Evolutionary conservation across 2,329 filamentous ascomycete genomes (phyloP), one percentile per base, ranked within the genome.

Genomic region (Aureobasidium leucospermi): DNA sequence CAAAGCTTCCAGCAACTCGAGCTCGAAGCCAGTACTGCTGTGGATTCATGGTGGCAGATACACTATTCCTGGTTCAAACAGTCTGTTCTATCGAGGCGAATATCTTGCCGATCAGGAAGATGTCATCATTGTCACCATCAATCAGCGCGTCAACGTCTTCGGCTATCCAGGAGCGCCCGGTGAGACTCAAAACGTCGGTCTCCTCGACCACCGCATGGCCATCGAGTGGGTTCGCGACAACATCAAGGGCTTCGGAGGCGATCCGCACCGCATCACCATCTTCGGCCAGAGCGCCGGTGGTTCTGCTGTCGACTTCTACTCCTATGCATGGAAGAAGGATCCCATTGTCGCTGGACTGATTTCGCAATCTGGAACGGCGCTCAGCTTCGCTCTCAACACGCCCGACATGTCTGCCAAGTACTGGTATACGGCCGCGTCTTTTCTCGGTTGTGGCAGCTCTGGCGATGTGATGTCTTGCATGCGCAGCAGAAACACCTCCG

Each of bases 301-400:
- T 23, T 6, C 28, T 31, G 43, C 28, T 3, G 16, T 32, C 7
- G 43, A 46, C 9, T 31, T 46, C 59, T 73, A 68, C 59, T 59
- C 63, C 2, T 72, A 71, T 39, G 69, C 71, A 3, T 76, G 71
- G 60, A 58, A 62, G 0, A 61, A 70, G 1, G 65, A 75, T 23
- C 73, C 75, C 1, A 70, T 76, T 34, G 68, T 75, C 7, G 64
- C 60, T 6, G 74, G 73, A 7, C 52, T 74, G 1, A 73, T 76
- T 42, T 70, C 70, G 7, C 67, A 73, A 43, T 75, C 72, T 1
- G 74, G 73, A 9, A 74, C 68, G 8, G 68, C 73, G 28, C 67
- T 75, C 23, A 77, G 78, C 65, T 79, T 81, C 63, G 70, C 74
- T 4, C 64, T 73, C 19, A 78, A 78, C 56, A 64, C 69, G 1